phyloP scores from a whole-genome alignment of 2,329 filamentous ascomycete species.

The Microdochium nivale region DNA sequence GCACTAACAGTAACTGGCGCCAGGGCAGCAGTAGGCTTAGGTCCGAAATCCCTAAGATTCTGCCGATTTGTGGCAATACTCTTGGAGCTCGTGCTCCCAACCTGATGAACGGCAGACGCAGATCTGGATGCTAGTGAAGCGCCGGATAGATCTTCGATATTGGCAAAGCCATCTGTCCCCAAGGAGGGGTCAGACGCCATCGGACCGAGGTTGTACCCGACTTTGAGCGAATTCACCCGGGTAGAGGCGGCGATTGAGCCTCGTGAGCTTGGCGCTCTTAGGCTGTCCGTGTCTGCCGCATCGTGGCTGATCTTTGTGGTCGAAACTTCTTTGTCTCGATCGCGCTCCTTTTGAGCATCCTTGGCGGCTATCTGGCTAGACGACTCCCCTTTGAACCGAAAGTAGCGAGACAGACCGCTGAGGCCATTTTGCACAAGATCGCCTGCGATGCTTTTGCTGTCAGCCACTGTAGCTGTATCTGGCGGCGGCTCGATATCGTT shows the following conservation, averaged over 20 bases:
- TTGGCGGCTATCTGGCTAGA: slow-evolving; percentile 25
- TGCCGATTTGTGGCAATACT: slow-evolving; percentile 18
- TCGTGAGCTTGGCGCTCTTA: slow-evolving; percentile 34
- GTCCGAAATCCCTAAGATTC: slow-evolving; percentile 18
- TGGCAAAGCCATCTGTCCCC: background rate
- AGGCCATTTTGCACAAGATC: slow-evolving; percentile 79
- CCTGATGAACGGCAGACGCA: background rate
- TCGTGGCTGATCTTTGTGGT: slow-evolving; percentile 6
- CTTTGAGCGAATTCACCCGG: slow-evolving; percentile 29
- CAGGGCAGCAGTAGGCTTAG: slow-evolving; percentile 30
- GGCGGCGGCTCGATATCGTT: slow-evolving; percentile 79
- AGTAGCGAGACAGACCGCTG: slow-evolving; percentile 69
- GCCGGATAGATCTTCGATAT: slow-evolving; percentile 21
- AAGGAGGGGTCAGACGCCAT: slow-evolving; percentile 17
- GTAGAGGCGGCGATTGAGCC: slow-evolving; percentile 29
- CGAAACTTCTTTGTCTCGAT: slow-evolving; percentile 23
- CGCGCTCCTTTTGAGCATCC: slow-evolving; percentile 13
- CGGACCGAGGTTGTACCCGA: slow-evolving; percentile 24
- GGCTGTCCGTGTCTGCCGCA: slow-evolving; percentile 26
- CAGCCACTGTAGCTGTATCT: slow-evolving; percentile 44
- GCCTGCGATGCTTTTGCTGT: slow-evolving; percentile 61
- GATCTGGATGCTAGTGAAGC: slow-evolving; percentile 12
- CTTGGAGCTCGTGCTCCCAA: background rate
- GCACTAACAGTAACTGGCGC: slow-evolving; percentile 41
- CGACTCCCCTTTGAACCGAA: slow-evolving; percentile 53